Base-by-base conservation (phyloP, 345 rosid genomes). In the Eucalyptus camaldulensis region DNA sequence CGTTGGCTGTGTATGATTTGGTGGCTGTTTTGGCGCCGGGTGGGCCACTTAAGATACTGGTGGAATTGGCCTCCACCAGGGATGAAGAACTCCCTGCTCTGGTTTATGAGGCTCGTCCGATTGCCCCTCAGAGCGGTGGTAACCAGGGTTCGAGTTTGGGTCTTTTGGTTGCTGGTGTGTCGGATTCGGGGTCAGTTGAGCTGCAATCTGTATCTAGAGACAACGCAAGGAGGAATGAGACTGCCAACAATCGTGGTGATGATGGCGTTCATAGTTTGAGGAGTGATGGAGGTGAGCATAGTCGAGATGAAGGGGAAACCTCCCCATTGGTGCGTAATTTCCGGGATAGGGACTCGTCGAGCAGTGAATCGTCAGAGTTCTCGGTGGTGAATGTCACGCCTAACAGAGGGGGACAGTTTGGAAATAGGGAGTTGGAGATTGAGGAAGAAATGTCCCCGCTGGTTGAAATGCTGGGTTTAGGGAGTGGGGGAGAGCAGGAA, bases 21-120 rank as follows among this genome's bases (percentile, higher is more conserved):
- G 96, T 93, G 44, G 99, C 99, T 37, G 99, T 97, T 91, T 93
- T 97, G 91, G 98, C 96, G 10, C 99, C 99, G 72, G 98, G 99
- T 62, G 99, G 99, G 6, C 99, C 99, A 8, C 99, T 97, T 86
- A 98, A 96, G 94, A 86, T 98, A 90, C 90, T 98, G 91, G 99
- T 98, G 25, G 97, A 97, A 92, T 94, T 98, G 88, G 98, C 99
- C 87, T 97, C 98, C 3, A 95, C 91, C 88, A 95, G 99, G 65
- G 97, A 96, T 85, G 97, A 98, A 90, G 99, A 98, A 88, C 97
- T 98, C 69, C 99, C 99, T 72, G 99, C 99, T 15, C 92, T 97
- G 94, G 93, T 98, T 10, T 98, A 98, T 86, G 99, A 98, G 93
- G 98, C 99, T 88, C 94, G 99, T 44, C 99, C 99, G n/a, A 91